Evolutionary conservation across 2,329 filamentous ascomycete species (phyloP), one percentile per base, ranked within the genome.

Genomic region (Anisogramma anomala): DNA sequence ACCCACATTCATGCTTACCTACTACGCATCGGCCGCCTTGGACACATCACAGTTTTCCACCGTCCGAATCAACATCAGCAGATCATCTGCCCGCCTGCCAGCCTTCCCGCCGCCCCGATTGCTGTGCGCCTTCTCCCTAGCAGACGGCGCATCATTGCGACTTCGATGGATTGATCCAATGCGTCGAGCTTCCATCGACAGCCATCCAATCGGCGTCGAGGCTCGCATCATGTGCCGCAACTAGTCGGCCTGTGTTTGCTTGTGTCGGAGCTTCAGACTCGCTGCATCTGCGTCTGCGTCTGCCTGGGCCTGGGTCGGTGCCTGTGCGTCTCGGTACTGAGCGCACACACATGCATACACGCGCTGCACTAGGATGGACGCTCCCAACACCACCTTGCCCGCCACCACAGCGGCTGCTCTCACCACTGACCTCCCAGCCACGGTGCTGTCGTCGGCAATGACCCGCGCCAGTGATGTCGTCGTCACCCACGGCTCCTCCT

Each of bases 401-500:
- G 35, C 35, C 20, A 26, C 41, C 3, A 27, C 41, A 14, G 39
- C 41, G 13, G 25, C 41, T 35, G 36, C 41, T 14, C 34, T 36
- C 10, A 34, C 54, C 38, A 52, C 62, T 43, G 58, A 55, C 36
- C 52, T 58, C 23, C 50, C 59, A 5, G 48, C 49, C 26, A 46
- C 53, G 36, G 56, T 54, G 15, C 47, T 64, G 34, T 56, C 62
- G 19, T 60, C 65, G 31, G 59, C 60, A 45, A 56, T 70, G 51
- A 64, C 51, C 36, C 54, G 52, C 23, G 58, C 58, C 20, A 53
- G 57, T 49, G 53, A 60, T 47, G 56, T 62, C 42, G 56, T 57
- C 32, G 55, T 58, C 46, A 53, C 55, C 30, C 59, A 65, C 46
- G 55, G 60, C 47, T 60, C 66, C 3, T 64, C 61, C 13, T 69